A percentile compares a stretch with the other conserved stretches of the same genome.
phyloP scores from a whole-genome alignment of 2,329 filamentous ascomycete species.

The Aspergillus texensis region DNA sequence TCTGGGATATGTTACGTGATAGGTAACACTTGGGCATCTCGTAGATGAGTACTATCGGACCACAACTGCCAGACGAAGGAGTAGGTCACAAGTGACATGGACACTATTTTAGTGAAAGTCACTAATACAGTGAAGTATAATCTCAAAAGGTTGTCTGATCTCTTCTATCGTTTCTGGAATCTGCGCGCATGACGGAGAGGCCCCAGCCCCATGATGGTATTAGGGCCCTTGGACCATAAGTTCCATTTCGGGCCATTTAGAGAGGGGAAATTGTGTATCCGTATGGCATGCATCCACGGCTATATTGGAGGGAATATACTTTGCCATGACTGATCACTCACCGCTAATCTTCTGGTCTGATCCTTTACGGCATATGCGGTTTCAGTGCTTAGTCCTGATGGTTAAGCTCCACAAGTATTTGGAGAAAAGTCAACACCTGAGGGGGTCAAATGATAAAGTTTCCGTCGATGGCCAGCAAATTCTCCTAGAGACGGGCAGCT shows the following conservation, averaged over 20 bases:
- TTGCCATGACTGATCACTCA: background rate
- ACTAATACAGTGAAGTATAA: background rate
- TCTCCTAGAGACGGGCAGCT: background rate
- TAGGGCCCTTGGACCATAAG: background rate
- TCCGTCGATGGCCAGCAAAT: background rate
- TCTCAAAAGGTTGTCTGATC: background rate
- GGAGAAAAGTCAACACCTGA: background rate
- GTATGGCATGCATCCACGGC: background rate
- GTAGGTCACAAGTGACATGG: background rate
- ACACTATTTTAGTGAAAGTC: background rate
- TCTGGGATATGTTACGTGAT: background rate
- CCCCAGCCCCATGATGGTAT: background rate
- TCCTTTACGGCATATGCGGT: background rate
- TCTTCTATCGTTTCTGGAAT: background rate
- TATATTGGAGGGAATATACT: background rate
- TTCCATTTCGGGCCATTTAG: background rate
- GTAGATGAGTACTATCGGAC: too few relatives aligned
- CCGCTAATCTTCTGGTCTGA: background rate
- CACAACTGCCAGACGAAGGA: too few relatives aligned
- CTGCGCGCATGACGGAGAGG: background rate
- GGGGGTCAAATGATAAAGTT: background rate
- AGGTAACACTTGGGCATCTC: background rate
- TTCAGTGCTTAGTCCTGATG: background rate
- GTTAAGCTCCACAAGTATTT: background rate
- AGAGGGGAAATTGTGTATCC: background rate